phyloP scores from a whole-genome alignment of 2,329 filamentous ascomycete species.

The Ophiostoma triangulosporum region DNA sequence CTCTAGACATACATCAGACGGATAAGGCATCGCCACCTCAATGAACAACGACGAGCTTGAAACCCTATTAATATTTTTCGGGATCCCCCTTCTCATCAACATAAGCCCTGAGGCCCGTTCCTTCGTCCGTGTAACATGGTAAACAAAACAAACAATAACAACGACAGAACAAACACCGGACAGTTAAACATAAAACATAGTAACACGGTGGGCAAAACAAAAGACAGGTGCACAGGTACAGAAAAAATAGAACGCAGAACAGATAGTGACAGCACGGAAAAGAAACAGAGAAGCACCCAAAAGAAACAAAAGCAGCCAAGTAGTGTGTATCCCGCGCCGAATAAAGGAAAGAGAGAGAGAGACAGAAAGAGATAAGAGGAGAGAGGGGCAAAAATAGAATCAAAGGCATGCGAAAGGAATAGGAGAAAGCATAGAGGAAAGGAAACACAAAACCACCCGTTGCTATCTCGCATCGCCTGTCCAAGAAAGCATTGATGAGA shows the following conservation, averaged over 20 bases:
- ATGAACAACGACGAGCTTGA: no score
- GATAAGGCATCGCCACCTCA: no score
- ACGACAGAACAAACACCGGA: neutral
- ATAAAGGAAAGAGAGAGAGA: neutral
- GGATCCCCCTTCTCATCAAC: neutral
- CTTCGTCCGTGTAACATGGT: neutral
- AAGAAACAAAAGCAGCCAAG: neutral
- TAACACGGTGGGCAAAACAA: neutral
- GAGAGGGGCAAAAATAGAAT: neutral
- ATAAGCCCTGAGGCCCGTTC: neutral
- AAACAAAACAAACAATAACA: neutral
- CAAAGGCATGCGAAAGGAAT: neutral
- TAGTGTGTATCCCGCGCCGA: neutral
- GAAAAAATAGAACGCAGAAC: neutral
- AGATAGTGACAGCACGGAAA: neutral
- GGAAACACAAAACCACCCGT: neutral
- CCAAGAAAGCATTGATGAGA: no score
- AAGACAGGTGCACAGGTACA: neutral
- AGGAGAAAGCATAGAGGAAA: no score
- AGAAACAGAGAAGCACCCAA: neutral
- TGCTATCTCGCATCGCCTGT: no score
- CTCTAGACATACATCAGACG: no score
- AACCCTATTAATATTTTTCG: neutral
- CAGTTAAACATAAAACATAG: neutral
- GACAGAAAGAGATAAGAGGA: neutral